A percentile compares a stretch with the other conserved stretches of the same genome.
phyloP scores from a whole-genome alignment of 73 alveolate species.

The Paramecium sexaurelia region DNA sequence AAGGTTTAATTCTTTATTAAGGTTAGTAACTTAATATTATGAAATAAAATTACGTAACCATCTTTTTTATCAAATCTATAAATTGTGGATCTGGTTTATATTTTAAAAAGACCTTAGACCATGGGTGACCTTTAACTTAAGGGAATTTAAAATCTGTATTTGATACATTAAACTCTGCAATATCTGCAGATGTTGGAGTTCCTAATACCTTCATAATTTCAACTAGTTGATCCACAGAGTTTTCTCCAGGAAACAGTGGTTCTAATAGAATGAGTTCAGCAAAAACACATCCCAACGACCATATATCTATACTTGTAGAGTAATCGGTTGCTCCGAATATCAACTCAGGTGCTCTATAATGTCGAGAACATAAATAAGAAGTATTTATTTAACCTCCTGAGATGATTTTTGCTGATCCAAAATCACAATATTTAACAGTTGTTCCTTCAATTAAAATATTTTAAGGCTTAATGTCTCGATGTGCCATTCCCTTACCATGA shows the following conservation, averaged over 20 bases:
- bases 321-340: constrained; percentile 78
- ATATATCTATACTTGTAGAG: constrained; percentile 74
- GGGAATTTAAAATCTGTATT: constrained; percentile 87
- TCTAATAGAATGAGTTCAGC: constrained; percentile 90
- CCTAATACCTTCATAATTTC: constrained; percentile 87
- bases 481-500: constrained; percentile 83
- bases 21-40: neutral
- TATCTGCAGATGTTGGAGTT: constrained; percentile 86
- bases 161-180: constrained; percentile 83
- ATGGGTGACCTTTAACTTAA: constrained; percentile 37
- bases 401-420: constrained; percentile 90
- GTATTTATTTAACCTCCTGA: constrained; percentile 84
- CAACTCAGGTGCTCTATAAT: constrained; percentile 89
- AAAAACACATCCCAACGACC: constrained; percentile 91
- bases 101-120: constrained; percentile 49
- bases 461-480: constrained; percentile 89
- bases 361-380: constrained; percentile 84
- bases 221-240: constrained; percentile 78
- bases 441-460: constrained; percentile 86
- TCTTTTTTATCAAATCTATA: constrained; percentile 19
- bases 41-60: neutral
- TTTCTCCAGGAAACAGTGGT: constrained; percentile 86
- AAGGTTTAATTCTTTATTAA: constrained; percentile 39
- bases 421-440: constrained; percentile 82
- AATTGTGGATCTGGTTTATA: constrained; percentile 43